phyloP scores from a whole-genome alignment of 768 basidiomycete species.

The Calocybe cyanea region DNA sequence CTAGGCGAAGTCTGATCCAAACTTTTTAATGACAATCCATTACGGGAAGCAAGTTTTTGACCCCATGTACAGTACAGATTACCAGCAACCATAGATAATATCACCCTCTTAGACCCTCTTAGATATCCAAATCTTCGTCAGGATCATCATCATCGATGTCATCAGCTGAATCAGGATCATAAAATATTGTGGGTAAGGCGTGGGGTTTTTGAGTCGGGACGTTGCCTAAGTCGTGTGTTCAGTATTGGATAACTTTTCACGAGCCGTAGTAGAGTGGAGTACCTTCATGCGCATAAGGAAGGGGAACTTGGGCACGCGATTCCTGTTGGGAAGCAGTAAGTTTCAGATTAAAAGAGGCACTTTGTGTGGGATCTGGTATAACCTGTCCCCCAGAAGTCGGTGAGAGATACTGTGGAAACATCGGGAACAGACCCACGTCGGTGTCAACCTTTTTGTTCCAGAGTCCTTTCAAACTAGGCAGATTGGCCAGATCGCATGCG shows the following conservation, averaged over 20 bases:
- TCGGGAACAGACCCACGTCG: conserved; percentile 31
- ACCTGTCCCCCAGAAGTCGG: conserved; percentile 19
- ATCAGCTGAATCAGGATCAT: conserved; percentile 91
- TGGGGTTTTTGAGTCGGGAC: conserved; percentile 17
- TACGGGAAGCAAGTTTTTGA: no score
- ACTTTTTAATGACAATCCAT: no score
- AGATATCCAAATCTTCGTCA: conserved; percentile 91
- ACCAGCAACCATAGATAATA: no score
- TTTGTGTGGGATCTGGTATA: conserved; percentile 57
- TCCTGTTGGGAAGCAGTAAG: conserved; percentile 80
- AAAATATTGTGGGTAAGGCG: conserved; percentile 58
- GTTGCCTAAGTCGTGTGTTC: conserved; percentile 28
- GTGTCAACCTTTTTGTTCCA: conserved; percentile 33
- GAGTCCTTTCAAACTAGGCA: conserved; percentile 50
- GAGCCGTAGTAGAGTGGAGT: conserved; percentile 6
- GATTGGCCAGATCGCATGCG: conserved; percentile 44
- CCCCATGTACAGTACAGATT: no score
- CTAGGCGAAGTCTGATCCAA: neutral
- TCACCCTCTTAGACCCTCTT: conserved; percentile 10
- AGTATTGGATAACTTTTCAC: neutral
- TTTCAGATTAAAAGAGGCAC: conserved; percentile 83
- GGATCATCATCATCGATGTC: conserved; percentile 96
- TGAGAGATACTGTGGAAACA: no score
- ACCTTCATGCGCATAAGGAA: conserved; percentile 92
- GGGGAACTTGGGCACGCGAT: conserved; percentile 74